Percentiles rank a stretch among this genome's conserved stretches.
Conservation (phyloP, 495 filamentous ascomycete species). For the Haplographium delicatum region DNA sequence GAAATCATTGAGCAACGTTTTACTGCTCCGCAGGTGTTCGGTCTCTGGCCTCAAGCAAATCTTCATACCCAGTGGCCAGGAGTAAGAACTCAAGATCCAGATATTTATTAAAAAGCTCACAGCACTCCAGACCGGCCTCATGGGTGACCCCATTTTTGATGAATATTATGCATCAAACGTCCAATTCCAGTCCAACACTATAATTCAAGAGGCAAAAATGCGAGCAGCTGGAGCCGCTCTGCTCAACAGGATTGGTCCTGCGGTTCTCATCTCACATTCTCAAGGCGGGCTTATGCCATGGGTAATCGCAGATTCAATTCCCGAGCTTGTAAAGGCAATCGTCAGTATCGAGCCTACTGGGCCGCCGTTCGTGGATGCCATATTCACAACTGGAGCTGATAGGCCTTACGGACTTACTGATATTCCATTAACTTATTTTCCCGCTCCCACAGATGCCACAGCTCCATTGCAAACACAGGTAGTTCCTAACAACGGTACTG, state of each 20-base stretch:
- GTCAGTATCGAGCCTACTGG: constrained; percentile 50
- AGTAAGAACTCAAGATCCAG: constrained; percentile 9
- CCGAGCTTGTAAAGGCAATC: constrained; percentile 41
- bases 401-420: constrained; percentile 42
- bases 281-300: constrained; percentile 46
- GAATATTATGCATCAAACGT: constrained; percentile 41
- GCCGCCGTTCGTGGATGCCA: constrained; percentile 32
- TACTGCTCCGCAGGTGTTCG: constrained; percentile 33
- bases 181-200: constrained; percentile 33
- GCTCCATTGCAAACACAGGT: constrained; percentile 14
- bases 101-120: not conserved
- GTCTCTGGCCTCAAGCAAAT: constrained; percentile 39
- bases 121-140: constrained; percentile 30
- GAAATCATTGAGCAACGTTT: constrained; percentile 27
- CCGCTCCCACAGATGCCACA: constrained; percentile 18
- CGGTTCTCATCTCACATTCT: constrained; percentile 47
- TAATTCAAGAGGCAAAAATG: constrained; percentile 36
- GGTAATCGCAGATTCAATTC: constrained; percentile 42
- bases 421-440: constrained; percentile 46
- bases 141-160: constrained; percentile 48
- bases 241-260: constrained; percentile 43
- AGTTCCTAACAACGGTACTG: constrained; percentile 19
- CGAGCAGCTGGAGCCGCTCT: constrained; percentile 40
- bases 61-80: constrained; percentile 54
- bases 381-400: constrained; percentile 4